Conservation (phyloP, 768 basidiomycete genomes). For the Dacryopinax spathularia region DNA sequence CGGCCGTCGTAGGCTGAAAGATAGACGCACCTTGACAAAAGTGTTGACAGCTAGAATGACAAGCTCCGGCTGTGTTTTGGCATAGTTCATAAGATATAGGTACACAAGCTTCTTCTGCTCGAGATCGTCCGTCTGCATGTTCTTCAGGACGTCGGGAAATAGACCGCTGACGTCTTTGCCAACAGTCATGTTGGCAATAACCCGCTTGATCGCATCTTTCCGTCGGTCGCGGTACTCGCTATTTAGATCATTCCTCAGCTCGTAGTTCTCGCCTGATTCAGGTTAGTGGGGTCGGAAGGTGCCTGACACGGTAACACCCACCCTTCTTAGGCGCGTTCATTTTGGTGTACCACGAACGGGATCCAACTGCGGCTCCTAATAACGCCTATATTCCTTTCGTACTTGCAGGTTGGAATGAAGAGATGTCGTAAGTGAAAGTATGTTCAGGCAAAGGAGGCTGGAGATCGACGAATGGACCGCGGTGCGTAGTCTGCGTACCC, state of each 20-base stretch:
- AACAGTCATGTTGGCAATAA: conserved; percentile 98
- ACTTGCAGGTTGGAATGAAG: too few relatives aligned
- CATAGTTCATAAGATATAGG: conserved; percentile 98
- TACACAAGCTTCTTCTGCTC: conserved; percentile 99
- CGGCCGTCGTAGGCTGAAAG: not conserved
- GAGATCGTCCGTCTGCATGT: conserved; percentile 98
- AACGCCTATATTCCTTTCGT: too few relatives aligned
- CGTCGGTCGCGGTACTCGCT: conserved; percentile 89
- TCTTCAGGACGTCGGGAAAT: conserved; percentile 96
- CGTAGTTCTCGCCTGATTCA: conserved; percentile 82
- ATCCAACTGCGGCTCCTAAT: not conserved
- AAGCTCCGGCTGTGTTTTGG: conserved; percentile 95
- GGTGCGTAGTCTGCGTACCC: not conserved
- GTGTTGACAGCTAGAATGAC: conserved; percentile 98
- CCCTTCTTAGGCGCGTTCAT: conserved; percentile 16
- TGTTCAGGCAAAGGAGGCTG: not conserved
- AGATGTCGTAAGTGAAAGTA: too few relatives aligned
- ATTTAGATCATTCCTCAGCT: conserved; percentile 92
- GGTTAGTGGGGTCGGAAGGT: not conserved
- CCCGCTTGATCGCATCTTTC: conserved; percentile 96
- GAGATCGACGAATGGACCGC: not conserved
- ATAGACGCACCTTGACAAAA: conserved; percentile 49
- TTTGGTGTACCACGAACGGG: not conserved
- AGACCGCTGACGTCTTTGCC: conserved; percentile 94
- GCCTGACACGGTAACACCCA: conserved; percentile 2